Conservation (phyloP, 495 filamentous ascomycete genomes). For the Aspergillus cristatus region DNA sequence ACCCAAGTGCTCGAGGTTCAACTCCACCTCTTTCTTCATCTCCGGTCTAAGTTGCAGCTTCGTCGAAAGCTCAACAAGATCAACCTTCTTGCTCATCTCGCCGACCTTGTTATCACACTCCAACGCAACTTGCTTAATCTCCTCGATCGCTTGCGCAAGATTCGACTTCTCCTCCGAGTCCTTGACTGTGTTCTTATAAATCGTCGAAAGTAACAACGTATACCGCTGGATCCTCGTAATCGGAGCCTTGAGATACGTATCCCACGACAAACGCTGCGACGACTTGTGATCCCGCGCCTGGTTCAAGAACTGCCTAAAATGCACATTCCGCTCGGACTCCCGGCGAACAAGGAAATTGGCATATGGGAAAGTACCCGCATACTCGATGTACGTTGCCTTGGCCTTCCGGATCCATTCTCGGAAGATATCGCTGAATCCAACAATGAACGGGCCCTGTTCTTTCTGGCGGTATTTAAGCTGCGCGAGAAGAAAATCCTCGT, state of each 20-base stretch:
- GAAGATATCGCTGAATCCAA: constrained; percentile 95
- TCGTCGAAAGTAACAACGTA: constrained; percentile 70
- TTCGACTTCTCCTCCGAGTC: constrained; percentile 90
- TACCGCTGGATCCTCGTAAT: constrained; percentile 92
- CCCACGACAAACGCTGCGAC: constrained; percentile 85
- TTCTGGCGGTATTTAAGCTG: constrained; percentile 96
- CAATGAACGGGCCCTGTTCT: constrained; percentile 91
- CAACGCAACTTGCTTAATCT: constrained; percentile 82
- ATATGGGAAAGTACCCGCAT: constrained; percentile 78
- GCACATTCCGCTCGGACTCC: constrained; percentile 73
- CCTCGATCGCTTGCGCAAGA: constrained; percentile 78
- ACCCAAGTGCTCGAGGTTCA: constrained; percentile 87
- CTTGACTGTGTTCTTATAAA: constrained; percentile 70
- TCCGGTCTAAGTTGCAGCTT: constrained; percentile 78
- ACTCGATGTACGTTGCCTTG: constrained; percentile 79
- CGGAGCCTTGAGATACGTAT: constrained; percentile 85
- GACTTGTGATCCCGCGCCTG: constrained; percentile 66
- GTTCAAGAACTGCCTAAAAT: constrained; percentile 82
- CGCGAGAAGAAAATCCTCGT: constrained; percentile 87
- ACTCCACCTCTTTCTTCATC: constrained; percentile 72
- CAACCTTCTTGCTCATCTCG: constrained; percentile 88
- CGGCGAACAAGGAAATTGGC: constrained; percentile 76
- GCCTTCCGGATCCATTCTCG: constrained; percentile 98
- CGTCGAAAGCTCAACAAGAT: constrained; percentile 69
- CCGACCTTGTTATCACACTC: constrained; percentile 94